Base-by-base conservation (phyloP, 371 early-diverging fungal genomes). In the Sporodiniella umbellata region DNA sequence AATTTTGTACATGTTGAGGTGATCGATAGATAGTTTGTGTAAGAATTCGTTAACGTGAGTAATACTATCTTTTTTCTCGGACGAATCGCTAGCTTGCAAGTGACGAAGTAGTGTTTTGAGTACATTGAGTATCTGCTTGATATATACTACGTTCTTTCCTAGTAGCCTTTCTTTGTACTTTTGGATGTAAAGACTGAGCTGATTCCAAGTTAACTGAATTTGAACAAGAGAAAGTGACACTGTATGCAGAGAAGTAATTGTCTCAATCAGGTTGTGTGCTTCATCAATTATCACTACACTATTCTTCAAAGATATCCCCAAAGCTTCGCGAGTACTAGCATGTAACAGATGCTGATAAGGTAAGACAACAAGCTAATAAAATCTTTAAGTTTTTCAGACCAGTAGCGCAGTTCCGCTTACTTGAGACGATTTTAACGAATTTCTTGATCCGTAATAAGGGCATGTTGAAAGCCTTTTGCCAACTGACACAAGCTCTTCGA, bases 371-470 rank as follows among this genome's bases (percentile, higher is more conserved):
- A 96, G 56, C 72, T 75, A 54, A 23, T 18, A 3, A 53, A 38
- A 30, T 35, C n/a, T 22, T 25, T 26, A 17, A 46, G 40, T 40
- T 37, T 35, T 46, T 37, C n/a, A 8, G n/a, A n/a, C n/a, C n/a
- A n/a, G n/a, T n/a, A n/a, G n/a, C n/a, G n/a, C n/a, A n/a, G n/a
- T n/a, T 42, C 11, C 33, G 37, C 19, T 21, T 63, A 81, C 83
- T 50, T 89, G 80, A 15, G 90, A 82, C 14, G 79, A 64, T 15
- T 64, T 65, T 18, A 80, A 68, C 0, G 88, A 64, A 15, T 75
- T 72, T 23, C 95, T 73, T 0, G 90, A 71, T 10, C 94, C 95
- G 64, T 94, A 99, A 56, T 98, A 99, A 0, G 99, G 92, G 59
- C 99, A 98, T 0, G 67, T 76, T 8, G 69, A 66, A 17, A 79